phyloP scores from a whole-genome alignment of 768 basidiomycete species.

The Cytidiella melzeri region DNA sequence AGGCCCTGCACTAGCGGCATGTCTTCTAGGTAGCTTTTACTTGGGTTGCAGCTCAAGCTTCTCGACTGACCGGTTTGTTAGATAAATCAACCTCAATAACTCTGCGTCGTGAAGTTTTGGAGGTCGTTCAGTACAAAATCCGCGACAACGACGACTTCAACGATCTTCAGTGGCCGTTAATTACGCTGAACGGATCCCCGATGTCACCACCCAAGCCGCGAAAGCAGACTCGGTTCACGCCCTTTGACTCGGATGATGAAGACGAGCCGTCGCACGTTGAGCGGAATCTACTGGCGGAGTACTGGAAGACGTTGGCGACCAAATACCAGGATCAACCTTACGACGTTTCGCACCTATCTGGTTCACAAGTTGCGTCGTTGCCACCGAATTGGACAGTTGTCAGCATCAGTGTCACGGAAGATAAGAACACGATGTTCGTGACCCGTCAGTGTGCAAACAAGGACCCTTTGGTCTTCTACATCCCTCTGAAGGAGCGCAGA shows the following conservation, averaged over 20 bases:
- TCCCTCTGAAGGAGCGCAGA: conserved; percentile 81
- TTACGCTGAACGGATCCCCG: conserved; percentile 39
- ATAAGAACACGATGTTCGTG: conserved; percentile 77
- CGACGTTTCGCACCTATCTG: conserved; percentile 36
- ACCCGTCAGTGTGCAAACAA: conserved; percentile 63
- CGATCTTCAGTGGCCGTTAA: conserved; percentile 71
- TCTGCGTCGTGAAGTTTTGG: conserved; percentile 79
- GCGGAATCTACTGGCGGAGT: conserved; percentile 34
- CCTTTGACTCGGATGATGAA: conserved; percentile 19
- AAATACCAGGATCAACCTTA: conserved; percentile 46
- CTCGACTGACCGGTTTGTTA: conserved; percentile 24
- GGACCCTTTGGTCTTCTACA: conserved; percentile 75
- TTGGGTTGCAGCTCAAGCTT: conserved; percentile 8
- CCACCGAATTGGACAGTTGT: conserved; percentile 81
- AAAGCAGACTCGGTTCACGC: conserved; percentile 2
- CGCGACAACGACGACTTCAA: conserved; percentile 36
- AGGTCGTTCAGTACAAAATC: conserved; percentile 72
- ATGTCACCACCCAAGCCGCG: conserved; percentile 23
- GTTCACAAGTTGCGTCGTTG: conserved; percentile 38
- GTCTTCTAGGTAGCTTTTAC: conserved; percentile 62
- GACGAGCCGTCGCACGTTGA: conserved; percentile 33
- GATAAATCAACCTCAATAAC: conserved; percentile 75
- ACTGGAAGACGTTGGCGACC: conserved; percentile 55
- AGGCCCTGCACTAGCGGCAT: conserved; percentile 50
- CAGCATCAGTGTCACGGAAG: conserved; percentile 77